Base-by-base conservation (phyloP, 208 protist species). In the Leishmania lainsoni region DNA sequence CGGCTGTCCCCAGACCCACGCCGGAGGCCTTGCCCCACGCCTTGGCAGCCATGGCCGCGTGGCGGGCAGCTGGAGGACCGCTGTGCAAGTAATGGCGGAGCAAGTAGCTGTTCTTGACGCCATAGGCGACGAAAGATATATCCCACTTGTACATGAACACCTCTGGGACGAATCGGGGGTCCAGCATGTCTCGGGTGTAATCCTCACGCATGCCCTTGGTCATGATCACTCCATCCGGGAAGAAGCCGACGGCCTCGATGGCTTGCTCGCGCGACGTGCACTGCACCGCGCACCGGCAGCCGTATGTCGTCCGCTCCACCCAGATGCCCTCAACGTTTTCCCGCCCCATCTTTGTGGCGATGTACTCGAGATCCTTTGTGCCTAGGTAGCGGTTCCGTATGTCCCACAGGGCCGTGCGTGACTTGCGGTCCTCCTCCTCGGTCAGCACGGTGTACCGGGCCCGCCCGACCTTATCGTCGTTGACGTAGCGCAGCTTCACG, bases 61-160 rank as follows among this genome's bases (percentile, higher is more conserved):
- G 93, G 6, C 94, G 91, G 1, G 90, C 81, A 6, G 89, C 90
- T 20, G 71, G 78, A 0, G 93, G 92, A 14, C 92, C 93, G 51
- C 69, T 86, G 76, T 95, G 91, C 20, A 97, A 81, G 80, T 97
- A 97, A 79, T 97, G 81, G 5, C 94, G 92, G 29, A 97, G 86
- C 39, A 97, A 85, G 79, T 95, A 96, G 83, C 92, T 96, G 80
- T 97, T 97, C 91, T 97, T 97, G 29, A 97, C 94, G 45, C 93
- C 93, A 83, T 97, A 97, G 3, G 88, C 92, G 20, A 96, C 92
- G 75, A 97, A 97, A 10, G 92, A 96, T 77, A 96, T 95, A 81
- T 97, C 94, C 93, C 94, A 97, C 80, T 92, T 91, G 87, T 96
- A 97, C 87, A 96, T 91, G 78, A 91, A 95, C 89, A 97, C 92